A percentile compares a stretch with the other conserved stretches of the same genome.
These are phyloP conservation scores for Sequoiadendron giganteum DNA, from an alignment of 75 land plant genomes.

Conservation along the genomic window DNA sequence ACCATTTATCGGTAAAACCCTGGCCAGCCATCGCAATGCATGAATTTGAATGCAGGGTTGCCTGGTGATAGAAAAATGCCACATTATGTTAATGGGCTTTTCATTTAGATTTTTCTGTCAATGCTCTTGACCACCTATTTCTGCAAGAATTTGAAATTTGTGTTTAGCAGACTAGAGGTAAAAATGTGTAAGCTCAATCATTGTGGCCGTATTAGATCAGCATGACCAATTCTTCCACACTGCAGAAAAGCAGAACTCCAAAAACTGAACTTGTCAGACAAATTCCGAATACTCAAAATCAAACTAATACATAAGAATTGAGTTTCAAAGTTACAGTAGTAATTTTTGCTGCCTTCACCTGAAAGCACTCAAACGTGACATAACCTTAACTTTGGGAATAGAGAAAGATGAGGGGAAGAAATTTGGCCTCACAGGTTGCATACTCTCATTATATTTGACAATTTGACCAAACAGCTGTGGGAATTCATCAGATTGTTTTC, in stretches of 20 bases:
- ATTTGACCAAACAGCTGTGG: not conserved
- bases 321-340: not conserved
- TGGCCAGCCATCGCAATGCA: not conserved
- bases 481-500: not conserved
- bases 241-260: not conserved
- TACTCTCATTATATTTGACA: not conserved
- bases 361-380: not conserved
- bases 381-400: not conserved
- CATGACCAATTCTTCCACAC: not conserved
- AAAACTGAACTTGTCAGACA: not conserved
- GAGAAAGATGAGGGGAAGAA: conserved; percentile 6
- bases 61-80: not conserved
- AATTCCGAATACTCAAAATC: not conserved
- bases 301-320: not conserved
- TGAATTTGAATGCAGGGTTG: not conserved
- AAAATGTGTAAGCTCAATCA: not conserved
- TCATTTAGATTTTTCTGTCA: not conserved
- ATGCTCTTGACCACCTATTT: not conserved
- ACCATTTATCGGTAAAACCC: not conserved
- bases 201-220: not conserved
- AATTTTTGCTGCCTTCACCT: not conserved
- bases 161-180: not conserved
- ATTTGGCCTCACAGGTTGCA: conserved; percentile 2
- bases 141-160: not conserved
- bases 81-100: not conserved